Evolutionary conservation across 2,329 filamentous ascomycete genomes (phyloP), one percentile per base, ranked within the genome.

Genomic region (Sphaerulina populicola): DNA sequence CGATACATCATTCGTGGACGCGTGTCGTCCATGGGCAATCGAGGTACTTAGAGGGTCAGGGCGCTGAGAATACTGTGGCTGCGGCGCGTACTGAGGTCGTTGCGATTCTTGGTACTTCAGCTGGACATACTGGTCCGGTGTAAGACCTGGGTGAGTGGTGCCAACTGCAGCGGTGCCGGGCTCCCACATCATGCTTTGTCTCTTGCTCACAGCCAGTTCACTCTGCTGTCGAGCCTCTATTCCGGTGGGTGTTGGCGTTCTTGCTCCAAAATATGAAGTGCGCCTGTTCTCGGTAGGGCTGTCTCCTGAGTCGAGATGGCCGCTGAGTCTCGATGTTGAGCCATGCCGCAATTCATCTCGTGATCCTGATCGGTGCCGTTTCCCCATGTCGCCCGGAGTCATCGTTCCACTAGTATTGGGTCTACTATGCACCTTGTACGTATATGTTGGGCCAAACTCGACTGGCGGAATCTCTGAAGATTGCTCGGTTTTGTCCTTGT

Each of bases 361-460:
- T 14, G 63, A 66, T 39, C 57, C 49, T 11, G 64, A 62, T n/a
- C 60, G 54, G 10, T 63, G 57, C 12, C 60, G 60, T 30, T 51
- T 51, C 11, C 33, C 49, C 35, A 57, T 55, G 31, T 59, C 51
- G 15, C 57, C 64, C 46, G 71, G 69, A 0, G 68, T 75, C 52
- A 78, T 66, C 2, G 77, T 76, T 40, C 77, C 76, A 43, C 74
- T 76, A 1, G 78, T 80, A 38, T 67, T 73, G n/a, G 79, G 78
- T 7, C 77, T 75, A 59, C 73, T 74, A 10, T 31, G 54, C 27
- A 79, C 76, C 54, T 72, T 73, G 51, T 88, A 84, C 53, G 85
- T 83, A 60, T 87, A 72, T 0, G 90, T 95, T 5, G 84, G 88
- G 0, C 91, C 91, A 69, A 96, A 96, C 66, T 96, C 83, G 56